Base-by-base conservation (phyloP, 2,329 filamentous ascomycete genomes). In the Pseudocercospora ulei region DNA sequence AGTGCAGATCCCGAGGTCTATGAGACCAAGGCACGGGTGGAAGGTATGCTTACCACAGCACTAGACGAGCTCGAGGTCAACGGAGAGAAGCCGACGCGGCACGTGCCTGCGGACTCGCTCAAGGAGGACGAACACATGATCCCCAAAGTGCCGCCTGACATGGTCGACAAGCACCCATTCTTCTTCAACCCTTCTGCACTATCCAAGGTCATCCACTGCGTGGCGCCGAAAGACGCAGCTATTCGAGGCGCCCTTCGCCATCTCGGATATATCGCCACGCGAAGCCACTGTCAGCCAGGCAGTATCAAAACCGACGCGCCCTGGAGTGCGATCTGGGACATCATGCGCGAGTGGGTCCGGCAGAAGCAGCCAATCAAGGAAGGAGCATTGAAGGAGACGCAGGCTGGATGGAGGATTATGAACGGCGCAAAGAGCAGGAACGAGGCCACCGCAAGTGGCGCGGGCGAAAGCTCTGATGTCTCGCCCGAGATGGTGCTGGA, bases 221-320 rank as follows among this genome's bases (percentile, higher is more conserved):
- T 76, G 16, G 85, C 85, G 3, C 85, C 88, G 0, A 72, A 81
- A n/a, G 78, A 87, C 47, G 77, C 83, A 49, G 71, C 79, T 38
- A 65, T 98, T 44, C 76, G 83, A 30, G 88, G 90, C 13, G 90
- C 90, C 2, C 66, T 98, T 18, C 71, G 77, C 13, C 73, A 80
- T 43, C 69, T 92, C 1, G 90, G 88, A 4, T 96, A 93, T 58
- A 72, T 73, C 29, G 82, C 82, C 3, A 83, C 83, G 1, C 76
- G 88, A 54, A 93, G 83, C 52, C 90, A 98, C 61, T 85, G 85
- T 53, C 85, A 86, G 50, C 73, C 84, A 0, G 88, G 87, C 16
- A 90, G 83, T 55, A 78, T 96, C 62, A 93, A 92, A 66, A 96
- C 90, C 0, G 78, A 96, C 62, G 90, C 90, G 8, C 83, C 87